Evolutionary conservation across 176 grass and related monocot genomes (phyloP), one percentile per base, ranked within the genome.

Genomic region (Tuctoria greenei): DNA sequence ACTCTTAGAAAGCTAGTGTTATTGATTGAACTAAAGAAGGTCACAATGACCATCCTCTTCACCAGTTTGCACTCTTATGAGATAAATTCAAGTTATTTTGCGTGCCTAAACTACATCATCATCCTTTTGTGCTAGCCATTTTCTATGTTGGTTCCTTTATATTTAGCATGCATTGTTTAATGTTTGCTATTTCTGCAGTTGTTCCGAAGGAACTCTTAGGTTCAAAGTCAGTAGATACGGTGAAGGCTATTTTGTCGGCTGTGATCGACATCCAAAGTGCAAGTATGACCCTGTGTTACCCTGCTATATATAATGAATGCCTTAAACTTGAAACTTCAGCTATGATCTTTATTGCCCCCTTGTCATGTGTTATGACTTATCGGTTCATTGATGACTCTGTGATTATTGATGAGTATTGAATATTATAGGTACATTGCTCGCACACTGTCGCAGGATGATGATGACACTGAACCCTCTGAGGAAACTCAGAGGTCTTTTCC

Each of bases 171-270:
- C 12, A 62, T 52, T 40, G 23, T 34, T 71, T 35, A 61, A 23
- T 68, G 13, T 50, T 77, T 65, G 38, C 54, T 24, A 28, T 74
- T n/a, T 81, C n/a, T 94, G 87, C 84, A 98, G 95, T 77, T 98
- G 95, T 79, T 86, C 86, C 72, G 58, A 78, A 44, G 95, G 95
- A 60, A 98, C 89, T 46, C 74, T 98, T 79, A 92, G 84, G 82
- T 90, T 98, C 47, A 98, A 98, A 86, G 87, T 98, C n/a, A 92
- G 89, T 82, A 92, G 84, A 55, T 92, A 84, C 3, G 95, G 95
- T 59, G 79, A 90, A 64, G 91, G 95, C 61, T 98, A 92, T 88
- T 98, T 98, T 87, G 84, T 94, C 75, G 95, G 91, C 8, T 98
- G 91, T 73, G 84, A 98, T 77, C 84, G 84, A 76, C 89, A 94